Base-by-base conservation (phyloP, 345 rosid species). In the Combretum micranthum region DNA sequence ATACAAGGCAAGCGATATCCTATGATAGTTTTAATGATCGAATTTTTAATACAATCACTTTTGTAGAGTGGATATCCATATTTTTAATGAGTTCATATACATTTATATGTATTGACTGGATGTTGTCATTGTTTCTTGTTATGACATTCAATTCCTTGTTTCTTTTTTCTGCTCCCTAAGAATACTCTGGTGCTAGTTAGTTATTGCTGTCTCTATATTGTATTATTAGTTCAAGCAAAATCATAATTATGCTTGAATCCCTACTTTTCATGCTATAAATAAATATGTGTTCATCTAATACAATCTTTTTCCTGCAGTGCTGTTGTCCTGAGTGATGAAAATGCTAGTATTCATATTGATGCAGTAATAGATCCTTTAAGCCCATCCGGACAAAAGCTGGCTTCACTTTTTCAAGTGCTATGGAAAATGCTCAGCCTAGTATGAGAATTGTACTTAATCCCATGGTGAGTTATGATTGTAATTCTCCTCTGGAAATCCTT, bases 341-440 rank as follows among this genome's bases (percentile, higher is more conserved):
- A 83, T 72, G 72, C 96, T 55, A 75, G 84, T 52, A 63, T 93
- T 72, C 99, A 93, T 70, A 78, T 93, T 46, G 99, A 90, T 79
- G 97, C 92, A 32, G 96, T 93, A 55, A 56, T 93, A 64, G 99
- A 93, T 81, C 99, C 99, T 60, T 69, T 93, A 61, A 87, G 99
- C 69, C 81, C 96, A 60, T 59, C 71, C 56, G 99, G 97, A 67
- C 99, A 93, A 79, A 90, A 87, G 70, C 72, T 93, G 68, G 84
- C 92, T 62, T 78, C 96, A 13, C 78, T 93, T 77, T 94, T 93
- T 77, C 85, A 69, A 58, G 73, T 90, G 59, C 66, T 93, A 50
- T 73, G 64, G 74, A 87, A 84, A 62, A 85, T 53, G 69, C 81
- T 75, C 87, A 83, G 57, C 86, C 99, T 59, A 93, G 97, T 88